These are phyloP conservation scores for Pharus latifolius DNA, from an alignment of 176 grass and related monocot genomes.

Conservation along the genomic window DNA sequence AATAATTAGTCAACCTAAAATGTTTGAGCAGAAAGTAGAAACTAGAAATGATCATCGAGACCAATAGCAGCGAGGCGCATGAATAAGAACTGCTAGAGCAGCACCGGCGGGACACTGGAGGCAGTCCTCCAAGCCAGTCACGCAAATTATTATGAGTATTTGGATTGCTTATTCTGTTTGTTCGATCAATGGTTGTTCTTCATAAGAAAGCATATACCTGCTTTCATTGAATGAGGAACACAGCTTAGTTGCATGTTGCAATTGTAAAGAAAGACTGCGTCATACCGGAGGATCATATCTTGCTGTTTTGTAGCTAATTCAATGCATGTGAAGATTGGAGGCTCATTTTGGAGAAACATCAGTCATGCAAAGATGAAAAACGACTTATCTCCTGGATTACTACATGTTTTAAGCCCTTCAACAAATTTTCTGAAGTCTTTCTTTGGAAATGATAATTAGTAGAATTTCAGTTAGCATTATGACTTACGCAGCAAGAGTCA, in stretches of 20 bases:
- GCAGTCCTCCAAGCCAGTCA: not conserved
- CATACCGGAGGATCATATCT: not conserved
- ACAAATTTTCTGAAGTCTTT: not conserved
- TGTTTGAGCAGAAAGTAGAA: no score
- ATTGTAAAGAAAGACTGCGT: no score
- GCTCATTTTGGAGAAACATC: not conserved
- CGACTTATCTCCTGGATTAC: not conserved
- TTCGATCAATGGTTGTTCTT: not conserved
- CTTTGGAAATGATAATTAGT: not conserved
- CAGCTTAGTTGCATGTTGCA: constrained; percentile 20
- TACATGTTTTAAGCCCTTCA: not conserved
- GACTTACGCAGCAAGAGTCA: no score
- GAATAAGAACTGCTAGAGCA: constrained; percentile 3
- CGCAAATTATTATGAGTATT: not conserved
- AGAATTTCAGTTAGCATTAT: no score
- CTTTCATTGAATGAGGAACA: not conserved
- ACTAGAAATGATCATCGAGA: not conserved
- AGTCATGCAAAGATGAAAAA: not conserved
- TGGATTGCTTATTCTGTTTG: not conserved
- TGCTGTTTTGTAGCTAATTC: no score
- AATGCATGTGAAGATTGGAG: not conserved
- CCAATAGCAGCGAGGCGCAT: not conserved
- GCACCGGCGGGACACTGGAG: not conserved
- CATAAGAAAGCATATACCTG: constrained; percentile 15
- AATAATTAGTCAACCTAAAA: no score